A percentile compares a stretch with the other conserved stretches of the same genome.
Evolutionary conservation across 345 rosid species (phyloP).

Genomic region (Psidium guajava): DNA sequence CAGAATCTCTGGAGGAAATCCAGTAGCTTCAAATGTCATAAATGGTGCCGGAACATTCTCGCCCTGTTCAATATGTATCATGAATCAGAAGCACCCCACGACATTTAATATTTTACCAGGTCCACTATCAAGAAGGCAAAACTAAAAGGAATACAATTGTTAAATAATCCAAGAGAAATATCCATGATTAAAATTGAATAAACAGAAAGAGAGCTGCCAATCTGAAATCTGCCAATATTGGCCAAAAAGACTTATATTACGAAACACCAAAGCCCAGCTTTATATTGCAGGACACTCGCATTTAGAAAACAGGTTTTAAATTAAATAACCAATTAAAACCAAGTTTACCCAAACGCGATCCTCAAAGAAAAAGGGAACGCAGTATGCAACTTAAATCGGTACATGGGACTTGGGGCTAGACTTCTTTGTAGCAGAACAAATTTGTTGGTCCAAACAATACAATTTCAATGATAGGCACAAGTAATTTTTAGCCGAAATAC

Average conservation of each 20-base stretch:
- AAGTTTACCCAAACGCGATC: neutral
- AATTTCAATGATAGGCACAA: neutral
- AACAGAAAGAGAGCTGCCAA: neutral
- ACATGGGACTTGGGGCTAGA: neutral
- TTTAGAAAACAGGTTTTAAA: neutral
- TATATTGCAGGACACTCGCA: neutral
- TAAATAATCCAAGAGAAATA: neutral
- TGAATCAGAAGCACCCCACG: neutral
- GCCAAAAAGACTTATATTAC: neutral
- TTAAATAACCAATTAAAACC: neutral
- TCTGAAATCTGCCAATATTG: neutral
- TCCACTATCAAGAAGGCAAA: neutral
- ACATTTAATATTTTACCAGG: neutral
- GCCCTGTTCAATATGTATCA: conserved; percentile 44
- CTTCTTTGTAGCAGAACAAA: neutral
- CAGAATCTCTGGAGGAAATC: conserved; percentile 87
- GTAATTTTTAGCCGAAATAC: neutral
- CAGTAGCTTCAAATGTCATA: conserved; percentile 85
- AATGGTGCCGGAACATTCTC: conserved; percentile 85
- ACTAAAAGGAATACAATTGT: neutral
- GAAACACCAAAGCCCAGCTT: neutral
- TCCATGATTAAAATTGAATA: neutral
- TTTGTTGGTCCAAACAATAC: neutral
- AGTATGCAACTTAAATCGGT: neutral
- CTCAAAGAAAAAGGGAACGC: neutral